Evolutionary conservation across 2,329 filamentous ascomycete species (phyloP).

Genomic region (Fusarium incarnatum): DNA sequence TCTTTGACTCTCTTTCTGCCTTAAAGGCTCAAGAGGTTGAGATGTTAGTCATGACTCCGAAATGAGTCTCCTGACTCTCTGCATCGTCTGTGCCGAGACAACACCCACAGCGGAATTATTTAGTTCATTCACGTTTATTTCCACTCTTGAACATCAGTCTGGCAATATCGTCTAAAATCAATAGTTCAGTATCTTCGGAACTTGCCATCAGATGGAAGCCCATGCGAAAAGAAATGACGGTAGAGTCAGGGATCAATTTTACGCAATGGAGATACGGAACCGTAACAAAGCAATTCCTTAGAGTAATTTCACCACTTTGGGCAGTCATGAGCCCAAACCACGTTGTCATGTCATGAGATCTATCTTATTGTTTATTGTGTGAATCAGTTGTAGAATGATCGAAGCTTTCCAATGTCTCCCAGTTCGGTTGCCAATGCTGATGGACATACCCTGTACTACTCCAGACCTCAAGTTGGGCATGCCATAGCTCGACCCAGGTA

Average conservation of each 20-base stretch:
- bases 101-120: slow-evolving; percentile 3
- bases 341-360: too few relatives aligned
- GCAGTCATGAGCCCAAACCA: background rate
- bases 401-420: background rate
- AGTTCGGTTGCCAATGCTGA: background rate
- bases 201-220: background rate
- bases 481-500: background rate
- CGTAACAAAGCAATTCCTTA: background rate
- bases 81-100: background rate
- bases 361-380: background rate
- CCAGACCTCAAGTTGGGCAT: background rate
- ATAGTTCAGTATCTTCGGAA: background rate
- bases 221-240: background rate
- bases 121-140: background rate
- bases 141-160: background rate
- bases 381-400: background rate
- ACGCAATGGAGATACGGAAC: background rate
- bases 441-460: background rate
- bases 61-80: background rate
- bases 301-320: background rate
- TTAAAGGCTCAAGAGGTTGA: background rate
- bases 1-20: background rate
- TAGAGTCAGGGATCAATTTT: background rate
- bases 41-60: background rate
- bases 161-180: background rate